Percentiles rank a stretch among this genome's conserved stretches.
Conservation (phyloP, 2,329 filamentous ascomycete genomes). For the Clarireedia paspali region DNA sequence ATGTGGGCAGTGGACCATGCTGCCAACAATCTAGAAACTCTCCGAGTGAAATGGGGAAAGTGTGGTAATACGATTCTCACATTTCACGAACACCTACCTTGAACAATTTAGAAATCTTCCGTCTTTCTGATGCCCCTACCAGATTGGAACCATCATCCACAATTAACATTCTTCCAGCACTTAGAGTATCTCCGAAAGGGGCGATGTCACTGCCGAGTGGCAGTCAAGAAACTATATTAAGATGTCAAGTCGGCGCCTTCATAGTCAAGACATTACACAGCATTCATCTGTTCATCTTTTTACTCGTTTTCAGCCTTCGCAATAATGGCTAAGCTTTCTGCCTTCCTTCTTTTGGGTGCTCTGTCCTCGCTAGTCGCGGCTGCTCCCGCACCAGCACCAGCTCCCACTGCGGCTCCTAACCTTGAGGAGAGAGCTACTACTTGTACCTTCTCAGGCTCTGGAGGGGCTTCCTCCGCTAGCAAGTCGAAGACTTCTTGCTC, state of each 20-base stretch:
- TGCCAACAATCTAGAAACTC: too few relatives aligned
- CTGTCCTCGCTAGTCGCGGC: slow-evolving; percentile 2
- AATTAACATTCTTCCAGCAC: background rate
- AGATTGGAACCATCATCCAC: background rate
- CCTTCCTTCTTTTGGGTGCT: background rate
- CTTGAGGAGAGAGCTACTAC: slow-evolving; percentile 21
- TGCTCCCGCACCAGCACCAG: background rate
- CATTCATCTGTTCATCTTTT: background rate
- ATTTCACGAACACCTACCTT: background rate
- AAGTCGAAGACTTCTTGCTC: slow-evolving; percentile 44
- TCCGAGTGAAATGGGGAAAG: background rate
- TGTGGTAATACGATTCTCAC: background rate
- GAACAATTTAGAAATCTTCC: background rate
- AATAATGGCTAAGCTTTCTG: slow-evolving; percentile 1
- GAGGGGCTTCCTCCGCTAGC: slow-evolving; percentile 36
- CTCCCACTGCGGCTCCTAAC: background rate
- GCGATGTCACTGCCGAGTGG: background rate
- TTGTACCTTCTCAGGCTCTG: slow-evolving; percentile 46
- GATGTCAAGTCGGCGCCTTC: background rate
- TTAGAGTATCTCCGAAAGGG: background rate
- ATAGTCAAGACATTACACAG: background rate
- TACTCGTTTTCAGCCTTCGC: background rate
- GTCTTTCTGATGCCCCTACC: background rate
- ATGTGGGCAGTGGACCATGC: too few relatives aligned
- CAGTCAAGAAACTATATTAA: background rate